These are phyloP conservation scores for Gossypium australe DNA, from an alignment of 345 rosid genomes.

Conservation along the genomic window DNA sequence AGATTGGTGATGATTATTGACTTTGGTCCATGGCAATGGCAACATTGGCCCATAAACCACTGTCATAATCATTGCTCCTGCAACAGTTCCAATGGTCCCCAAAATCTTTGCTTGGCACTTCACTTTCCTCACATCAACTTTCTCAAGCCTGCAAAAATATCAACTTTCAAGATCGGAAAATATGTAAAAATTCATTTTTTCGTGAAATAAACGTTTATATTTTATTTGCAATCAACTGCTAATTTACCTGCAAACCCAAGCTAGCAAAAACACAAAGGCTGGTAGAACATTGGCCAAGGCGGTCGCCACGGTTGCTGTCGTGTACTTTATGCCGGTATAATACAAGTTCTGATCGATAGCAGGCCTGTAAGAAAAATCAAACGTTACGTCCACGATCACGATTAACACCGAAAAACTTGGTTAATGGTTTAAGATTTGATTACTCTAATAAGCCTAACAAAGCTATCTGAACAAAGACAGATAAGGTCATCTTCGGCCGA, in stretches of 20 bases:
- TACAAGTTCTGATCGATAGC: conserved; percentile 56
- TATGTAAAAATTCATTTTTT: no score
- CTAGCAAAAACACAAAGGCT: conserved; percentile 81
- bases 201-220: background rate
- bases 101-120: conserved; percentile 74
- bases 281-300: conserved; percentile 79
- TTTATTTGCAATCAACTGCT: no score
- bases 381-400: background rate
- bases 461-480: conserved; percentile 52
- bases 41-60: conserved; percentile 55
- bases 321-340: conserved; percentile 80
- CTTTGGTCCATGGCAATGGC: conserved; percentile 65
- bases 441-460: conserved; percentile 15
- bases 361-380: conserved; percentile 36
- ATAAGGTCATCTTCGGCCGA: conserved; percentile 73
- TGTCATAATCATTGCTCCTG: conserved; percentile 95
- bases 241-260: conserved; percentile 63
- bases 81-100: conserved; percentile 80
- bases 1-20: conserved; percentile 20
- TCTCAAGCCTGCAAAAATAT: conserved; percentile 56
- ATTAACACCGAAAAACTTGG: background rate
- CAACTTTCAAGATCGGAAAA: background rate
- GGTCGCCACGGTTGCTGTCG: conserved; percentile 75
- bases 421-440: background rate
- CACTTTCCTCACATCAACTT: conserved; percentile 41